Conservation (phyloP, 1,284 basidiomycete genomes). For the Ustilago shanxiensis region DNA sequence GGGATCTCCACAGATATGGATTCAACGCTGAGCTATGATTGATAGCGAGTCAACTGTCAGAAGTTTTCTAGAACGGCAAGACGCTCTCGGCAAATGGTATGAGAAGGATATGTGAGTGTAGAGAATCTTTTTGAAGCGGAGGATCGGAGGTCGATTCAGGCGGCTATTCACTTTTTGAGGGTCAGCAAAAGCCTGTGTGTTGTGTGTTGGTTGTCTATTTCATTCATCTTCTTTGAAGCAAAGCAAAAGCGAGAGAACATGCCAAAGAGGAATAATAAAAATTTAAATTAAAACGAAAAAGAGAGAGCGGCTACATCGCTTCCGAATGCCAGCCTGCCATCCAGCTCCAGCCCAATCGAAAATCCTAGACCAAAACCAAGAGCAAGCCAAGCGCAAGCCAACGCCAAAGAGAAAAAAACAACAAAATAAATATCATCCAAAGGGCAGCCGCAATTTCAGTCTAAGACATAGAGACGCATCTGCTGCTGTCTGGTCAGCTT, state of each 20-base stretch:
- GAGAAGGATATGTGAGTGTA: not conserved
- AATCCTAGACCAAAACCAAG: not conserved
- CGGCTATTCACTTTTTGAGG: constrained; percentile 18
- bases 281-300: not conserved
- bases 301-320: constrained; percentile 1
- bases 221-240: too few relatives aligned
- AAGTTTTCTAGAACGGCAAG: too few relatives aligned
- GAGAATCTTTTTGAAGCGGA: constrained; percentile 2
- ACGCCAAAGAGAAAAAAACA: not conserved
- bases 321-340: not conserved
- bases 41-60: too few relatives aligned
- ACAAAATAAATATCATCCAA: not conserved
- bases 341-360: too few relatives aligned
- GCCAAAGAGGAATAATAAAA: not conserved
- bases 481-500: not conserved
- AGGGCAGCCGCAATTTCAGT: constrained; percentile 7
- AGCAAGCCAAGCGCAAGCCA: not conserved
- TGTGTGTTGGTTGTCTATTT: not conserved
- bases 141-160: constrained; percentile 7
- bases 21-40: not conserved
- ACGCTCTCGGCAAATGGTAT: too few relatives aligned
- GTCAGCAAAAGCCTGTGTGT: constrained; percentile 21
- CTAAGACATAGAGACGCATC: not conserved
- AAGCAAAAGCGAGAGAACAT: too few relatives aligned
- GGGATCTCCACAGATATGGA: not conserved